These are phyloP conservation scores for Colletotrichum sidae DNA, from an alignment of 2,329 filamentous ascomycete species.

Conservation along the genomic window DNA sequence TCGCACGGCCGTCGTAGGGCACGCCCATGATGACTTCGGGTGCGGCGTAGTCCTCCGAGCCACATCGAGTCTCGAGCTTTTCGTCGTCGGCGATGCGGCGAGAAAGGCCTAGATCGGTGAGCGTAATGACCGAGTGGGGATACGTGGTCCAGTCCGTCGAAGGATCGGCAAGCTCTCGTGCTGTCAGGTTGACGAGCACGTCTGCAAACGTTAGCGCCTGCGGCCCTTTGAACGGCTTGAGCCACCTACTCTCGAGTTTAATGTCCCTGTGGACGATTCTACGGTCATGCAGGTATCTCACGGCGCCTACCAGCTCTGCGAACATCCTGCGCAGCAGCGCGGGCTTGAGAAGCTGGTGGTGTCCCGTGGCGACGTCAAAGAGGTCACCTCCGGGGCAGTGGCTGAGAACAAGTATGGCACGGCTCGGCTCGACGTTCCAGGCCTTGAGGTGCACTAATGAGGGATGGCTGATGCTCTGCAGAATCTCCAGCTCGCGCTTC, in stretches of 20 bases:
- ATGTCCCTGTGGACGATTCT: constrained; percentile 96
- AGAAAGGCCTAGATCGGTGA: constrained; percentile 92
- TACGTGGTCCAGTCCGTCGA: constrained; percentile 78
- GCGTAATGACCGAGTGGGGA: constrained; percentile 84
- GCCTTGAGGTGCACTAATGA: constrained; percentile 92
- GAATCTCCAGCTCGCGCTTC: constrained; percentile 94
- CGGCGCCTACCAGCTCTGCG: constrained; percentile 86
- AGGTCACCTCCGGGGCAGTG: constrained; percentile 96
- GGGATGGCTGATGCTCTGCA: constrained; percentile 88
- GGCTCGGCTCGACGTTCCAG: constrained; percentile 85
- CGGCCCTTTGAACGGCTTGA: background rate
- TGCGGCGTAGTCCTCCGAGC: constrained; percentile 96
- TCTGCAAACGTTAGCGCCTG: constrained; percentile 62
- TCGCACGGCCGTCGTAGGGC: constrained; percentile 90
- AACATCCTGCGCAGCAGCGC: constrained; percentile 85
- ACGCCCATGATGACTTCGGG: constrained; percentile 97
- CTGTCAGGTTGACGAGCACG: constrained; percentile 87
- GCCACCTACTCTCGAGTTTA: constrained; percentile 88
- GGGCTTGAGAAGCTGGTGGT: constrained; percentile 75
- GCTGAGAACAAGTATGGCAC: constrained; percentile 86
- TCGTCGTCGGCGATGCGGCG: constrained; percentile 87
- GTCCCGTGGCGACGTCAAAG: constrained; percentile 87
- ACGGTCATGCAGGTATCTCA: constrained; percentile 85
- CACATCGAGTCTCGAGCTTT: constrained; percentile 91
- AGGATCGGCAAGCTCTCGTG: constrained; percentile 72